phyloP scores from a whole-genome alignment of 805 yeast genomes.

The Dipodascus geniculatus region DNA sequence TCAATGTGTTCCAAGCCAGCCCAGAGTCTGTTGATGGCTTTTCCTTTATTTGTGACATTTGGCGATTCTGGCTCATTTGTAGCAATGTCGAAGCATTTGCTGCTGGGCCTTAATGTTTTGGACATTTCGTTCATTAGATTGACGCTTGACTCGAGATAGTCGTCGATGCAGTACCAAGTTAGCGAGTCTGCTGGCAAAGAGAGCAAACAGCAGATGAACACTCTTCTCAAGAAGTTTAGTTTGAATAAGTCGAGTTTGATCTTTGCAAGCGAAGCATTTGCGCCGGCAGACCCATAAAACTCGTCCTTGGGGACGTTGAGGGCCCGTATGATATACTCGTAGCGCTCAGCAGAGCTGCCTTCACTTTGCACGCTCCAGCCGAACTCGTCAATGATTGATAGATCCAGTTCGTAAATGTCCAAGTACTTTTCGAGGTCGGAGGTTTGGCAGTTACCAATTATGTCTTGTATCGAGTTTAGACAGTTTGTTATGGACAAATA shows the following conservation, averaged over 20 bases:
- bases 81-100: background rate
- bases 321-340: background rate
- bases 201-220: slow-evolving; percentile 32
- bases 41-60: background rate
- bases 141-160: slow-evolving; percentile 11
- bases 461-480: slow-evolving; percentile 18
- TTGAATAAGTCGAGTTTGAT: slow-evolving; percentile 26
- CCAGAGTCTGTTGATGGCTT: slow-evolving; percentile 7
- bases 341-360: background rate
- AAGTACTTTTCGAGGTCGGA: slow-evolving; percentile 32
- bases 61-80: slow-evolving; percentile 2
- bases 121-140: slow-evolving; percentile 11
- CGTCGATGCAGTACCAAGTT: slow-evolving; percentile 18
- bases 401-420: slow-evolving; percentile 31
- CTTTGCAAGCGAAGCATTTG: slow-evolving; percentile 16
- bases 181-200: slow-evolving; percentile 23
- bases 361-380: slow-evolving; percentile 1
- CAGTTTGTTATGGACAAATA: slow-evolving; percentile 25
- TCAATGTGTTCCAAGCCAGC: slow-evolving; percentile 14
- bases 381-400: slow-evolving; percentile 21
- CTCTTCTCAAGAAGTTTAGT: slow-evolving; percentile 31
- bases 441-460: slow-evolving; percentile 23
- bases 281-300: slow-evolving; percentile 16
- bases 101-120: slow-evolving; percentile 6
- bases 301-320: slow-evolving; percentile 5